These are phyloP conservation scores for Cryoendolithus antarcticus DNA, from an alignment of 2,329 filamentous ascomycete species.

Conservation along the genomic window DNA sequence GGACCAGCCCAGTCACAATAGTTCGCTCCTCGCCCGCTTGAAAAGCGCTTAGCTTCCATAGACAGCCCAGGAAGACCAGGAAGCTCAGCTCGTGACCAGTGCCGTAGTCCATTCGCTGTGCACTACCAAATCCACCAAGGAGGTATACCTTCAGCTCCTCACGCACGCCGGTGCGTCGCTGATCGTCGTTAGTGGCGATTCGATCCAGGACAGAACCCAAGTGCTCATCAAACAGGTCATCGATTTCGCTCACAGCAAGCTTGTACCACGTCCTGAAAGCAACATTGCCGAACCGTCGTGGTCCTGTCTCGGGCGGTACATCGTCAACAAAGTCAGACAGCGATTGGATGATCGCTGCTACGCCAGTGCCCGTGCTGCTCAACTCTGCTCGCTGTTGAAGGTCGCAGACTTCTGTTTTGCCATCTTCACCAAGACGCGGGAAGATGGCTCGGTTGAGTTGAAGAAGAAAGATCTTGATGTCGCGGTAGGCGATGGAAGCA, in stretches of 20 bases:
- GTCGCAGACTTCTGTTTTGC: constrained; percentile 12
- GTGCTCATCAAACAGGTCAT: constrained; percentile 30
- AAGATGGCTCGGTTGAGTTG: constrained; percentile 84
- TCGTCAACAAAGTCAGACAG: constrained; percentile 55
- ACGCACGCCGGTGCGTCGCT: constrained; percentile 2
- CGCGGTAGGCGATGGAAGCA: constrained; percentile 66
- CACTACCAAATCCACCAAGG: constrained; percentile 73
- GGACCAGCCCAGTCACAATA: constrained; percentile 70
- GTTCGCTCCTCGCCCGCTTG: constrained; percentile 56
- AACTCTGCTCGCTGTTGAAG: constrained; percentile 14
- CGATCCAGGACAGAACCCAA: constrained; percentile 19
- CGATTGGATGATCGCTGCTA: constrained; percentile 41
- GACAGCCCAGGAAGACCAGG: constrained; percentile 71
- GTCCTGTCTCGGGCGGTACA: constrained; percentile 72
- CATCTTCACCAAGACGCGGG: constrained; percentile 43
- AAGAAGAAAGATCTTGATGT: constrained; percentile 75
- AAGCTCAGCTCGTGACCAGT: constrained; percentile 96
- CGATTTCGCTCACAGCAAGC: constrained; percentile 49
- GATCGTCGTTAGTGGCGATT: constrained; percentile 11
- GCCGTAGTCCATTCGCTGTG: constrained; percentile 84
- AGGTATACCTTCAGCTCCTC: constrained; percentile 68
- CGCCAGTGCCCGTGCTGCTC: constrained; percentile 14
- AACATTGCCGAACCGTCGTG: constrained; percentile 80
- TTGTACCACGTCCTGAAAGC: constrained; percentile 78
- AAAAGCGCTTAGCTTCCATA: constrained; percentile 87